Conservation (phyloP, 495 filamentous ascomycete species). For the Symbiotaphrina buchneri region DNA sequence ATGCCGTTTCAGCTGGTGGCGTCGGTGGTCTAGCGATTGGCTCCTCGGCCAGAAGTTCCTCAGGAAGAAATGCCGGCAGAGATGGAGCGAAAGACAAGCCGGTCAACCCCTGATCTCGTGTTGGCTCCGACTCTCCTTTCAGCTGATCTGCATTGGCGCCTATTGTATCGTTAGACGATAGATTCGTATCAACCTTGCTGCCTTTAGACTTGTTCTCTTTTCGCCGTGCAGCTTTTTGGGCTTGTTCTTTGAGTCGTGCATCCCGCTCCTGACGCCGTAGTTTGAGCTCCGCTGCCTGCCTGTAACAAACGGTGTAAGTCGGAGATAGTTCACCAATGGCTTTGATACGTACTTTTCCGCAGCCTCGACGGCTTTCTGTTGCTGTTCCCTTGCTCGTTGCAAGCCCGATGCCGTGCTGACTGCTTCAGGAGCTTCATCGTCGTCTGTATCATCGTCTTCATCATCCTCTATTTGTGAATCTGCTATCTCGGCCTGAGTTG, state of each 20-base stretch:
- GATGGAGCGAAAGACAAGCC: too few species aligned
- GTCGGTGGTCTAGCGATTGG: conserved; percentile 18
- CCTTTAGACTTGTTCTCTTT: conserved; percentile 14
- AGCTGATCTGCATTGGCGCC: too few species aligned
- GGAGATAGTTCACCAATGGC: too few species aligned
- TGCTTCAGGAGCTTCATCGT: conserved; percentile 29
- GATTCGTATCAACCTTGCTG: conserved; percentile 1
- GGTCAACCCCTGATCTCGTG: too few species aligned
- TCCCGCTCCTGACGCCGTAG: conserved; percentile 26
- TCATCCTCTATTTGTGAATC: conserved; percentile 4
- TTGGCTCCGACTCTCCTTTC: too few species aligned
- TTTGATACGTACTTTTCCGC: conserved; percentile 6
- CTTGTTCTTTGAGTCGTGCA: conserved; percentile 22
- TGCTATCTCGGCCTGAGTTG: neutral
- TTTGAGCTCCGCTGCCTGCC: conserved; percentile 17
- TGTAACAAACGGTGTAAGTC: conserved; percentile 1
- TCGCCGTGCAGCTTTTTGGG: conserved; percentile 14
- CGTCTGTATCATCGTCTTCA: conserved; percentile 15
- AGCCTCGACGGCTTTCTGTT: conserved; percentile 6
- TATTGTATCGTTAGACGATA: too few species aligned
- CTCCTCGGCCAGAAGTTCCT: conserved; percentile 26
- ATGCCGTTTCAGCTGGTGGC: conserved; percentile 14
- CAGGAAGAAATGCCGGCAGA: conserved; percentile 27
- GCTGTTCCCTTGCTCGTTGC: conserved; percentile 1
- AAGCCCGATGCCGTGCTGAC: conserved; percentile 11